These are phyloP conservation scores for Populus ilicifolia DNA, from an alignment of 345 rosid genomes.

Conservation along the genomic window DNA sequence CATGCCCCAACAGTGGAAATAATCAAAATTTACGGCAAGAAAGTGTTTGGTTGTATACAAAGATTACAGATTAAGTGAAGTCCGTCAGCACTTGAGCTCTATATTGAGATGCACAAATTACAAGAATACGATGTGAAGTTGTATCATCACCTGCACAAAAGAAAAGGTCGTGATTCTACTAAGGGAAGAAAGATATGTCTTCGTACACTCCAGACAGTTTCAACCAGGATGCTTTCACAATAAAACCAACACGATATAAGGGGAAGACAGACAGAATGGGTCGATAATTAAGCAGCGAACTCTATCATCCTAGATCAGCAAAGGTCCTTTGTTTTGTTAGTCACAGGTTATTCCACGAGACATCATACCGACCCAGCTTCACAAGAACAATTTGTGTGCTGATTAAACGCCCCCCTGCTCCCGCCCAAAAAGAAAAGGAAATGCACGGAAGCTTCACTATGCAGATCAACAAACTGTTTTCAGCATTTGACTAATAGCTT, in stretches of 20 bases:
- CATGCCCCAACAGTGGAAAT: neutral
- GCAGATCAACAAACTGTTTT: neutral
- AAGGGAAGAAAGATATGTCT: neutral
- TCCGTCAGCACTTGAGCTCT: neutral
- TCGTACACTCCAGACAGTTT: too few species aligned
- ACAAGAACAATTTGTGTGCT: neutral
- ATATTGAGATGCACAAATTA: neutral
- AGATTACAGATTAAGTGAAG: neutral
- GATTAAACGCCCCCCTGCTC: neutral
- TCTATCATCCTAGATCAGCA: too few species aligned
- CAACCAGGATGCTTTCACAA: neutral
- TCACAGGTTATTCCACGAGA: neutral
- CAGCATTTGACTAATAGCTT: neutral
- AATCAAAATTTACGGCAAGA: conserved; percentile 1
- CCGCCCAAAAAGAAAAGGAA: neutral
- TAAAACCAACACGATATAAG: neutral
- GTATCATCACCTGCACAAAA: conserved; percentile 7
- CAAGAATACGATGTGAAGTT: conserved; percentile 1
- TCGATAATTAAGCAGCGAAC: too few species aligned
- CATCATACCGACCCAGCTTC: neutral
- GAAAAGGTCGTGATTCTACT: neutral
- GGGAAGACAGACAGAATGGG: too few species aligned
- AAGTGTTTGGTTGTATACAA: conserved; percentile 7
- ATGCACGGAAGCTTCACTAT: neutral
- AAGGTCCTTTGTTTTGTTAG: neutral